Percentiles rank a stretch among this genome's conserved stretches.
Conservation (phyloP, 208 protist species). For the Trypanosoma grayi region DNA sequence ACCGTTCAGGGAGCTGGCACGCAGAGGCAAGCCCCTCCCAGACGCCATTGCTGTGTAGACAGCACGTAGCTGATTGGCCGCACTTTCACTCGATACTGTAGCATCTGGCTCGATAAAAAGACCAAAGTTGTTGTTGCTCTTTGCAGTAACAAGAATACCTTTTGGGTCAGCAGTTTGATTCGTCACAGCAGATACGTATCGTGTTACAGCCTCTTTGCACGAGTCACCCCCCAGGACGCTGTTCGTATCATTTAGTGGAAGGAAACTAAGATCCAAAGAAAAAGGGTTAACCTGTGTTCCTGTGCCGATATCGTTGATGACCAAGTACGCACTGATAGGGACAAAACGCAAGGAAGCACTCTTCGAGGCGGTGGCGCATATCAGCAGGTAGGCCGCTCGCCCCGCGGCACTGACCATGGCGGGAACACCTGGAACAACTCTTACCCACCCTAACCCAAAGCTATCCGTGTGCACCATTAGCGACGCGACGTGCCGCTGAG, state of each 20-base stretch:
- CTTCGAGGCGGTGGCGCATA: conserved; percentile 61
- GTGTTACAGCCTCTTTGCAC: conserved; percentile 18
- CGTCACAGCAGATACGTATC: conserved; percentile 11
- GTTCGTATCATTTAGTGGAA: conserved; percentile 31
- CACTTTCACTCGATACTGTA: background rate
- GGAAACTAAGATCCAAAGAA: conserved; percentile 37
- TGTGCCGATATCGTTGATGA: conserved; percentile 31
- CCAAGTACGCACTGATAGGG: conserved; percentile 47
- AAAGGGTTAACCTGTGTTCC: conserved; percentile 25
- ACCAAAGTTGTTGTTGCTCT: conserved; percentile 31
- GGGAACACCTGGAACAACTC: conserved; percentile 29
- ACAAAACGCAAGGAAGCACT: conserved; percentile 27
- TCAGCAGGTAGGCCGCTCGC: conserved; percentile 29
- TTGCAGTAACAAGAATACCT: conserved; percentile 30
- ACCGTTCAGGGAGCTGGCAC: background rate
- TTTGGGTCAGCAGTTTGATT: background rate
- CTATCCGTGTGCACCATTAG: conserved; percentile 34
- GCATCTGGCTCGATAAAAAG: conserved; percentile 37
- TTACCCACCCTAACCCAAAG: conserved; percentile 38
- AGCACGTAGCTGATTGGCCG: conserved; percentile 1
- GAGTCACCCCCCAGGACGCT: conserved; percentile 26
- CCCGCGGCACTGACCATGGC: conserved; percentile 22
- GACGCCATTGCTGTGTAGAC: conserved; percentile 6
- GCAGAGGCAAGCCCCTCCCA: conserved; percentile 1
- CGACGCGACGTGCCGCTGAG: conserved; percentile 14